A percentile compares a stretch with the other conserved stretches of the same genome.
Conservation (phyloP, 148 eudicot genomes). For the Camellia granthamiana region DNA sequence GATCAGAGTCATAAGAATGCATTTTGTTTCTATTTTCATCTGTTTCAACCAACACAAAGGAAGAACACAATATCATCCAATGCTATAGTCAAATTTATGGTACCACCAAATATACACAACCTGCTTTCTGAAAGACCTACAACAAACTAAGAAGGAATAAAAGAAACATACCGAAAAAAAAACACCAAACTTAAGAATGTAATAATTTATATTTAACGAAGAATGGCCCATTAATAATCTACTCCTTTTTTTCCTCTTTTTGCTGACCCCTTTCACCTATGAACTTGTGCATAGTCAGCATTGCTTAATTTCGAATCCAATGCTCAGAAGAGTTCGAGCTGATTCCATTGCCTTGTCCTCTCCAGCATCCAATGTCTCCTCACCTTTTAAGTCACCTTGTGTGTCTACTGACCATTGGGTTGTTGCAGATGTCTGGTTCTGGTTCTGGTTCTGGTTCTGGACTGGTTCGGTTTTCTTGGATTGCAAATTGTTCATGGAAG, state of each 20-base stretch:
- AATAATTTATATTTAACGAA: not conserved
- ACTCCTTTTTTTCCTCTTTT: not conserved
- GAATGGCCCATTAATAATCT: not conserved
- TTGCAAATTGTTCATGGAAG: conserved; percentile 27
- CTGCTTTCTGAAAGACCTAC: conserved; percentile 3
- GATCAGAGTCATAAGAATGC: no score
- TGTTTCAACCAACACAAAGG: conserved; percentile 1
- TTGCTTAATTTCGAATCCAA: conserved; percentile 71
- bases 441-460: not conserved
- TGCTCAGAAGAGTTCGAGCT: conserved; percentile 50
- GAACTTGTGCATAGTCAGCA: conserved; percentile 23
- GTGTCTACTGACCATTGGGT: conserved; percentile 34
- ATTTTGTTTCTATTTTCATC: not conserved
- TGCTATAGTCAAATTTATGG: not conserved
- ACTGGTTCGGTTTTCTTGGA: conserved; percentile 22
- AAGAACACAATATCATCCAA: not conserved
- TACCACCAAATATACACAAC: conserved; percentile 9
- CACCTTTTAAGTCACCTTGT: conserved; percentile 26
- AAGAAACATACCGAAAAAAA: not conserved
- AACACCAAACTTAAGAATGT: not conserved
- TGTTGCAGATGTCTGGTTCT: conserved; percentile 19
- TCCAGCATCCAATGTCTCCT: conserved; percentile 25
- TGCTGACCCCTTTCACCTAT: not conserved
- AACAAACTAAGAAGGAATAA: conserved; percentile 7
- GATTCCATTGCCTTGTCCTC: conserved; percentile 50